phyloP scores from a whole-genome alignment of 371 early-diverging fungal species.

The Syncephalastrum sp. region DNA sequence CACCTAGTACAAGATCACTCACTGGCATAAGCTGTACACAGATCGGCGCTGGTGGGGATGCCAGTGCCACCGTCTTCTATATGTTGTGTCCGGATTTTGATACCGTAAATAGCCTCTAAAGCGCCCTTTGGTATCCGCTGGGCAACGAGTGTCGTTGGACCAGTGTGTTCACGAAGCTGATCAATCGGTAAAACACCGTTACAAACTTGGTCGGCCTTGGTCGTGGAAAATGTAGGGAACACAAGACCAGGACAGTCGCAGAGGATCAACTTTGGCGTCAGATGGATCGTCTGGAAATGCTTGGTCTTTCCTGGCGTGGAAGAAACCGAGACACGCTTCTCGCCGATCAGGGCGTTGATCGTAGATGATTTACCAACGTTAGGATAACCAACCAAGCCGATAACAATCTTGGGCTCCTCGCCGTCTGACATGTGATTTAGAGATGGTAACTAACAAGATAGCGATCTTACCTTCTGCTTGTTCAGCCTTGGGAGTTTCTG shows the following conservation, averaged over 20 bases:
- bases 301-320: conserved; percentile 99
- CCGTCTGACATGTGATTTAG: conserved; percentile 6
- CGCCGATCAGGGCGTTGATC: conserved; percentile 96
- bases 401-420: conserved; percentile 61
- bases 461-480: conserved; percentile 17
- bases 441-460: not conserved
- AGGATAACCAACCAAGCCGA: conserved; percentile 99
- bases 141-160: conserved; percentile 83
- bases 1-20: conserved; percentile 13
- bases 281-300: conserved; percentile 95
- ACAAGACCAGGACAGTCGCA: conserved; percentile 99
- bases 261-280: conserved; percentile 81
- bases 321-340: conserved; percentile 95
- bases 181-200: conserved; percentile 99
- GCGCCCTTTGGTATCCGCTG: conserved; percentile 86
- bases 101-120: conserved; percentile 93
- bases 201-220: conserved; percentile 97
- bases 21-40: conserved; percentile 76
- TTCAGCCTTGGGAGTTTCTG: conserved; percentile 34
- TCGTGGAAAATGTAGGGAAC: conserved; percentile 98
- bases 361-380: conserved; percentile 99
- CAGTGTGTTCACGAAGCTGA: conserved; percentile 95
- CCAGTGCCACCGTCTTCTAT: conserved; percentile 82
- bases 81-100: conserved; percentile 75
- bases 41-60: conserved; percentile 80